Evolutionary conservation across 2,329 filamentous ascomycete genomes (phyloP).

Genomic region (Elsinoe perseae): DNA sequence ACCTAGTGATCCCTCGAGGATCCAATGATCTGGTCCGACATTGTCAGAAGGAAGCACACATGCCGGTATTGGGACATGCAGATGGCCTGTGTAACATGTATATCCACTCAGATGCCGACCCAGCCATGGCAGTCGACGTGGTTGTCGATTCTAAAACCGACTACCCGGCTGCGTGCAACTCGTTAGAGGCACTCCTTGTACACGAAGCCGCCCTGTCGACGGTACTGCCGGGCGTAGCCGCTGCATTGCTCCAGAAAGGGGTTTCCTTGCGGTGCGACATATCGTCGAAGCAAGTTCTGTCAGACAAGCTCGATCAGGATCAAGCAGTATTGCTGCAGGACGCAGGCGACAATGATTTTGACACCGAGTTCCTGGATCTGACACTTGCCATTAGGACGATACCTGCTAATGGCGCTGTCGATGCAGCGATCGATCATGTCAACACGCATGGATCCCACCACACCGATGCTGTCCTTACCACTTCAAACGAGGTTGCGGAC

Average conservation of each 20-base stretch:
- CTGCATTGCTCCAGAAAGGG: constrained; percentile 64
- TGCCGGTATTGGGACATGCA: constrained; percentile 91
- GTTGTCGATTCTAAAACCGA: constrained; percentile 87
- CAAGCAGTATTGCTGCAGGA: constrained; percentile 49
- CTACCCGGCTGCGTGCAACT: constrained; percentile 94
- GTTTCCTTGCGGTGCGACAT: constrained; percentile 77
- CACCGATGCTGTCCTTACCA: constrained; percentile 83
- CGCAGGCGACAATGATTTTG: constrained; percentile 63
- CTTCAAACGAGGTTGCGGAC: constrained; percentile 59
- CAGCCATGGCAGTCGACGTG: constrained; percentile 62
- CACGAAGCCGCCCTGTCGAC: constrained; percentile 61
- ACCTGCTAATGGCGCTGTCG: constrained; percentile 38
- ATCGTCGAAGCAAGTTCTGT: constrained; percentile 57
- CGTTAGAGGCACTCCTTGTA: constrained; percentile 83
- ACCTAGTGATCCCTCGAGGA: constrained; percentile 88
- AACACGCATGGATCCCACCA: constrained; percentile 88
- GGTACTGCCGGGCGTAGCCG: constrained; percentile 63
- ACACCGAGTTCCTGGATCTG: constrained; percentile 83
- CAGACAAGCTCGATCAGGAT: constrained; percentile 37
- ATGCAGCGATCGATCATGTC: constrained; percentile 77
- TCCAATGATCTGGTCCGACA: constrained; percentile 84
- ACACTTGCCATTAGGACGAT: constrained; percentile 79
- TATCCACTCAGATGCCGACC: constrained; percentile 69
- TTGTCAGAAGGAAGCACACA: constrained; percentile 84
- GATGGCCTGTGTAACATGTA: constrained; percentile 88